Evolutionary conservation across 202 grass and related monocot species (phyloP).

Genomic region (Hordeum pubiflorum): DNA sequence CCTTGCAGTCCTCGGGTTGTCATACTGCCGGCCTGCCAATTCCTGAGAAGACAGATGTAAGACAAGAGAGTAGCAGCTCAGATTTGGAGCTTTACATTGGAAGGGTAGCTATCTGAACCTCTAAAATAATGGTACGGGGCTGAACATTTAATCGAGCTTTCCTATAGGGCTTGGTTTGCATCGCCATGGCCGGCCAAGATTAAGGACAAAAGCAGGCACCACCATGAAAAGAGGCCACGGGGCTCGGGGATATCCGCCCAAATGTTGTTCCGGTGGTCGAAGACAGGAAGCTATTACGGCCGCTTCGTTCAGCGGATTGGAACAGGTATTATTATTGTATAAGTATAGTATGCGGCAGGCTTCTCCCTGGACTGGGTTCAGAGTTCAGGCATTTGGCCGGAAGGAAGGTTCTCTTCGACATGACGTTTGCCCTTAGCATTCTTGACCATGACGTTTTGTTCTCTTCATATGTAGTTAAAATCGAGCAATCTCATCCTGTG

Average conservation of each 20-base stretch:
- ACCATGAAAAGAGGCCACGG: background rate
- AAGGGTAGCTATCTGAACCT: background rate
- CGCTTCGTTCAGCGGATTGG: background rate
- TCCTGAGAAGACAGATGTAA: constrained; percentile 21
- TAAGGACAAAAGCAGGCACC: constrained; percentile 3
- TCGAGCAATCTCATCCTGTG: background rate
- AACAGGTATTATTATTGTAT: background rate
- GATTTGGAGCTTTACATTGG: constrained; percentile 16
- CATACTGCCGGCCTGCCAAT: constrained; percentile 18
- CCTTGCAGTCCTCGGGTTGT: background rate
- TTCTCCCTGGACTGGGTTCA: background rate
- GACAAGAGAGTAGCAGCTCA: constrained; percentile 18
- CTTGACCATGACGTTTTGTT: background rate
- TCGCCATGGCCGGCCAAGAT: constrained; percentile 26
- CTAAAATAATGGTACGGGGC: constrained; percentile 12
- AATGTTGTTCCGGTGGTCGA: background rate
- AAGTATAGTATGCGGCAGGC: background rate
- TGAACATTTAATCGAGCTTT: background rate
- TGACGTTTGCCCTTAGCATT: background rate
- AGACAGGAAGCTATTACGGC: background rate
- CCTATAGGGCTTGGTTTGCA: constrained; percentile 29
- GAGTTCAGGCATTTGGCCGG: background rate
- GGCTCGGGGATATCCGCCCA: constrained; percentile 10
- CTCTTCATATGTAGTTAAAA: background rate
- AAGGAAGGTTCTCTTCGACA: constrained; percentile 4